Evolutionary conservation across 495 filamentous ascomycete species (phyloP).

Genomic region (Pyronema omphalodes): DNA sequence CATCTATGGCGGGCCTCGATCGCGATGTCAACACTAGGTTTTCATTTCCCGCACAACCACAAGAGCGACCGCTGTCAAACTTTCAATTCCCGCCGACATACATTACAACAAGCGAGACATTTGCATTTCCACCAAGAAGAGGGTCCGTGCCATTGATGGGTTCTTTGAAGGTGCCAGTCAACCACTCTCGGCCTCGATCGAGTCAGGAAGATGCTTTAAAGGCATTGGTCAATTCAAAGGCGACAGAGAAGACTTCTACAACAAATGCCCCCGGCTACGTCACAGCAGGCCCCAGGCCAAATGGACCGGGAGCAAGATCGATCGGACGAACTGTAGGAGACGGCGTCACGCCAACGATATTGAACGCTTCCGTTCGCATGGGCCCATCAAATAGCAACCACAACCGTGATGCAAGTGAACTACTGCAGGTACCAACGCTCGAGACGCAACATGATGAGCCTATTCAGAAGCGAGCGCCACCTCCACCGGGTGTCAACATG

Average conservation of each 20-base stretch:
- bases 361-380: constrained; percentile 16
- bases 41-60: constrained; percentile 16
- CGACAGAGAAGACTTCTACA: not conserved
- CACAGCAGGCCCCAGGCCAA: not conserved
- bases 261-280: not conserved
- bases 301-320: constrained; percentile 7
- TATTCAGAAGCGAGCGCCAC: constrained; percentile 6
- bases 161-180: constrained; percentile 1
- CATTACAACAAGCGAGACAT: constrained; percentile 3
- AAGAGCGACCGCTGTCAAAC: constrained; percentile 17
- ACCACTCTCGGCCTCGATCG: constrained; percentile 14
- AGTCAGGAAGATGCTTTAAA: constrained; percentile 14
- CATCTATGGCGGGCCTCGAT: constrained; percentile 18
- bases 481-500: constrained; percentile 13
- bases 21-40: constrained; percentile 23
- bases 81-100: constrained; percentile 12
- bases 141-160: constrained; percentile 17
- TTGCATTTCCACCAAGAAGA: constrained; percentile 19
- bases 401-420: constrained; percentile 1
- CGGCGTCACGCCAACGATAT: constrained; percentile 14
- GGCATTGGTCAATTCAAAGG: constrained; percentile 1
- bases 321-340: constrained; percentile 12
- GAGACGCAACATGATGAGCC: not conserved
- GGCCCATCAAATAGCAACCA: not conserved
- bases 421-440: constrained; percentile 4